phyloP scores from a whole-genome alignment of 768 basidiomycete species.

The Collybia sordida region DNA sequence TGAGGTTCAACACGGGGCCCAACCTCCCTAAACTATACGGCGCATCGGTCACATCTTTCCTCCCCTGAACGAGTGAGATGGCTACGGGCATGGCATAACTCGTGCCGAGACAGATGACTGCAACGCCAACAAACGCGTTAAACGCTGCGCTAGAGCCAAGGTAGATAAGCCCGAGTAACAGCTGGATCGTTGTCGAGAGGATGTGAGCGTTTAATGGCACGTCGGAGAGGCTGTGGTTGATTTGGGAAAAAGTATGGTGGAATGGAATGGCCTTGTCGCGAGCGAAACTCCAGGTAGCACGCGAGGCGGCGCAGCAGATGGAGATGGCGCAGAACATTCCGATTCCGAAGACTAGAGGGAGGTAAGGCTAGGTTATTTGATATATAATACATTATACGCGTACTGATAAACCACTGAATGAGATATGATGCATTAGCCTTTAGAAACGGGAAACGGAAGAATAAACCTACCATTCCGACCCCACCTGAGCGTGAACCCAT shows the following conservation, averaged over 20 bases:
- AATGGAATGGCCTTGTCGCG: conserved; percentile 66
- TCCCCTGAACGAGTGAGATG: conserved; percentile 44
- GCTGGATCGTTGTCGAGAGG: conserved; percentile 56
- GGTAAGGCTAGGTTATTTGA: background rate
- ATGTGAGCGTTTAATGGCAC: conserved; percentile 62
- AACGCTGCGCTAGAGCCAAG: conserved; percentile 64
- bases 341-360: conserved; percentile 48
- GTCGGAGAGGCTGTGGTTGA: conserved; percentile 37
- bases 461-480: conserved; percentile 51
- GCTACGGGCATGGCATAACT: conserved; percentile 64
- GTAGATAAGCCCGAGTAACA: conserved; percentile 61
- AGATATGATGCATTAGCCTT: background rate
- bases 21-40: conserved; percentile 48
- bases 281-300: conserved; percentile 72
- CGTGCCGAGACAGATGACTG: conserved; percentile 64
- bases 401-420: conserved; percentile 41
- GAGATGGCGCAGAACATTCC: conserved; percentile 66
- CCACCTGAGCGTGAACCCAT: conserved; percentile 65
- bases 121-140: conserved; percentile 67
- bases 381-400: conserved; percentile 5
- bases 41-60: conserved; percentile 45
- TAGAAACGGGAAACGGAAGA: background rate
- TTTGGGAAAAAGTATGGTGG: conserved; percentile 43
- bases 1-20: conserved; percentile 45
- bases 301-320: conserved; percentile 64